These are phyloP conservation scores for Leccinum disarticulatum DNA, from an alignment of 768 basidiomycete genomes.

Conservation along the genomic window DNA sequence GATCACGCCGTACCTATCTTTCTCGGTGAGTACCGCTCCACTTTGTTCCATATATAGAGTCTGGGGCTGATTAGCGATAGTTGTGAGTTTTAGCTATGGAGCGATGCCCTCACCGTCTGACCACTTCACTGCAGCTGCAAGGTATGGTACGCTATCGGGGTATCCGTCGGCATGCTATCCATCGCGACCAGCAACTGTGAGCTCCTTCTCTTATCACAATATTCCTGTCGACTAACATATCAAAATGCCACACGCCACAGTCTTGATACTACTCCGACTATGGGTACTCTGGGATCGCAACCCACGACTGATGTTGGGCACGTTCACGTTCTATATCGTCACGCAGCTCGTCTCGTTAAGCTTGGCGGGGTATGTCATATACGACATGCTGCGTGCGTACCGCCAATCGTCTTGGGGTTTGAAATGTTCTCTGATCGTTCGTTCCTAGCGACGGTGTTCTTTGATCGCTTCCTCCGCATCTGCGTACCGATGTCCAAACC, in stretches of 20 bases:
- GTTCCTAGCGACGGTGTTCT: too few species aligned
- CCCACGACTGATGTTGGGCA: conserved; percentile 29
- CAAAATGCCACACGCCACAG: conserved; percentile 17
- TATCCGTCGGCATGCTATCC: conserved; percentile 38
- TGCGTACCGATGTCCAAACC: too few species aligned
- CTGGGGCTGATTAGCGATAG: not conserved
- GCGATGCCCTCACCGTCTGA: not conserved
- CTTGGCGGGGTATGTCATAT: too few species aligned
- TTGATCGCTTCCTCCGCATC: too few species aligned
- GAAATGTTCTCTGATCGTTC: too few species aligned
- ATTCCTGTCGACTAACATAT: not conserved
- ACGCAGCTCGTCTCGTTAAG: conserved; percentile 30
- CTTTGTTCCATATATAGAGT: not conserved
- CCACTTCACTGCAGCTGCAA: conserved; percentile 22
- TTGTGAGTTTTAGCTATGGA: not conserved
- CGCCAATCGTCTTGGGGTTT: too few species aligned
- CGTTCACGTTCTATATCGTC: conserved; percentile 30
- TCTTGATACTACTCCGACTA: conserved; percentile 30
- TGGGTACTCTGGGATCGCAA: conserved; percentile 39
- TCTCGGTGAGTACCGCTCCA: conserved; percentile 13
- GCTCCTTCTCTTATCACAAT: too few species aligned
- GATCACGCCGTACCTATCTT: conserved; percentile 9
- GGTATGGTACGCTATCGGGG: conserved; percentile 15
- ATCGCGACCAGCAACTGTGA: conserved; percentile 39
- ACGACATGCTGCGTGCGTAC: too few species aligned